phyloP scores from a whole-genome alignment of 176 grass and related monocot species.

The Aegilops speltoides region DNA sequence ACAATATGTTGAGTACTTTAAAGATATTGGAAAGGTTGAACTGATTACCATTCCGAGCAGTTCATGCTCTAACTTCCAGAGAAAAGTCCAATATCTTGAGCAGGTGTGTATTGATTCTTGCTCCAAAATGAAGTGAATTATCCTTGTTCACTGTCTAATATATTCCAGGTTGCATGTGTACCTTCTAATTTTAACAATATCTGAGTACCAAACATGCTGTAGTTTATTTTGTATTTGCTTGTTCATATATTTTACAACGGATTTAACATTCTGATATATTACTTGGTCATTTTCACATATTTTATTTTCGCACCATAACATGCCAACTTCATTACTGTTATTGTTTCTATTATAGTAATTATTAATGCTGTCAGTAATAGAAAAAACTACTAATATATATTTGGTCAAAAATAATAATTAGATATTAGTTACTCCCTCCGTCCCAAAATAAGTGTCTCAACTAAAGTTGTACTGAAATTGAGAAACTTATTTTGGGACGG shows the following conservation, averaged over 20 bases:
- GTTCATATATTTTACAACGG: neutral
- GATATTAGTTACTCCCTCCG: no score
- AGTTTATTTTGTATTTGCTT: constrained; percentile 21
- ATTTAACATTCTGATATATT: constrained; percentile 2
- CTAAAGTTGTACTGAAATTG: neutral
- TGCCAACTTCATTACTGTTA: neutral
- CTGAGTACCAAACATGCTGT: neutral
- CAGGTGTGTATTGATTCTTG: constrained; percentile 47
- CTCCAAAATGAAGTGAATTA: neutral
- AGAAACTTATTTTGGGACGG: no score
- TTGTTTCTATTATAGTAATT: neutral
- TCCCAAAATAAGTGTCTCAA: no score
- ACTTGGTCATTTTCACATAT: neutral
- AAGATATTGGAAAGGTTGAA: constrained; percentile 78
- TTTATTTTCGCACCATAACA: neutral
- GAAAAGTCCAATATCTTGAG: constrained; percentile 87
- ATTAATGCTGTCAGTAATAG: neutral
- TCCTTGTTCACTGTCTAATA: neutral
- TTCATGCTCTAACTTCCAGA: constrained; percentile 56
- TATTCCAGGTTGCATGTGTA: constrained; percentile 7
- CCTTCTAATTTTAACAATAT: neutral
- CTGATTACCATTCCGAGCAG: constrained; percentile 83
- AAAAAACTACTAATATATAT: neutral
- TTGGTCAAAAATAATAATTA: no score
- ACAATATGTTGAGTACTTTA: constrained; percentile 87